Percentiles rank a stretch among this genome's conserved stretches.
These are phyloP conservation scores for Cercospora sesami DNA, from an alignment of 2,329 filamentous ascomycete genomes.

Conservation along the genomic window DNA sequence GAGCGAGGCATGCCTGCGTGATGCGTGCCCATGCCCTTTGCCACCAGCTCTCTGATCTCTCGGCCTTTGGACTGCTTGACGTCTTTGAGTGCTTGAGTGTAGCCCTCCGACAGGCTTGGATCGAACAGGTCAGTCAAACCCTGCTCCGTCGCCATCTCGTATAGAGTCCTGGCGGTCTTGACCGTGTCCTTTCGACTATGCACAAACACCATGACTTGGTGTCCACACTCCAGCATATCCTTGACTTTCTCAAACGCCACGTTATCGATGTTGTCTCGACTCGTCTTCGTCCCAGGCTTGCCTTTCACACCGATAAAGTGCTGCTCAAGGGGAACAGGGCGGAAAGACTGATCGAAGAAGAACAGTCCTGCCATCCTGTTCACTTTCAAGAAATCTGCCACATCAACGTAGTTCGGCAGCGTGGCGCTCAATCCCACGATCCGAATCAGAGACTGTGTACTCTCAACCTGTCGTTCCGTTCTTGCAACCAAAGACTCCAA, in stretches of 20 bases:
- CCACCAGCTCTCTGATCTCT: slow-evolving; percentile 83
- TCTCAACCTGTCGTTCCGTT: slow-evolving; percentile 95
- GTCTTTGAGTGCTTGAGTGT: slow-evolving; percentile 75
- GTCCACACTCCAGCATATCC: slow-evolving; percentile 86
- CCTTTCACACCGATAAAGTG: slow-evolving; percentile 97
- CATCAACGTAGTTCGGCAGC: slow-evolving; percentile 92
- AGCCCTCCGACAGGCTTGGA: slow-evolving; percentile 73
- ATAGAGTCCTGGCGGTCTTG: slow-evolving; percentile 78
- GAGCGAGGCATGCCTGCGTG: slow-evolving; percentile 95
- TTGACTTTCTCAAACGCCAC: slow-evolving; percentile 91
- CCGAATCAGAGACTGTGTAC: slow-evolving; percentile 93
- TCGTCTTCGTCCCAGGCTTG: slow-evolving; percentile 76
- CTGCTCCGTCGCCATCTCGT: slow-evolving; percentile 82
- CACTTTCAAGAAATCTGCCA: slow-evolving; percentile 94
- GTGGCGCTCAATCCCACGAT: slow-evolving; percentile 95
- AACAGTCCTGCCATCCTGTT: slow-evolving; percentile 91
- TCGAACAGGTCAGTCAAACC: slow-evolving; percentile 80
- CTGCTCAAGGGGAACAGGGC: slow-evolving; percentile 92
- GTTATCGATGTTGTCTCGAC: slow-evolving; percentile 83
- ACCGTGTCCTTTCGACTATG: slow-evolving; percentile 95
- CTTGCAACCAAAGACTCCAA: slow-evolving; percentile 93
- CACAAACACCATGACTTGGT: slow-evolving; percentile 99
- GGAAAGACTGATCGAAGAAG: slow-evolving; percentile 95
- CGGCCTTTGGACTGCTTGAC: slow-evolving; percentile 82
- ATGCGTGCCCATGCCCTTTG: slow-evolving; percentile 90